Evolutionary conservation across 441 rosid species (phyloP).

Genomic region (Capsella rubella): DNA sequence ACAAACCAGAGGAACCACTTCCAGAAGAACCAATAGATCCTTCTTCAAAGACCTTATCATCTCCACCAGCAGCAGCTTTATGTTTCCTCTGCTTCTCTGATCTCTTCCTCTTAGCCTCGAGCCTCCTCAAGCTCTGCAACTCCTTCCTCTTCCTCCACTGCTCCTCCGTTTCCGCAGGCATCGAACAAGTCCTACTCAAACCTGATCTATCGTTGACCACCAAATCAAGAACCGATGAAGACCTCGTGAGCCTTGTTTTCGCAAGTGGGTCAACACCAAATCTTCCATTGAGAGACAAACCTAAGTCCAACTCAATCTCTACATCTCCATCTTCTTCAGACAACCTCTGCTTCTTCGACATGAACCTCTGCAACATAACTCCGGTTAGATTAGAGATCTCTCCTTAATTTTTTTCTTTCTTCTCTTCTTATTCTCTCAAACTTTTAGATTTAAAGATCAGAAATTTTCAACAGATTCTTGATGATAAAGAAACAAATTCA

Average conservation of each 20-base stretch:
- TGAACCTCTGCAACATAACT: slow-evolving; percentile 58
- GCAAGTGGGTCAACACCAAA: slow-evolving; percentile 84
- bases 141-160: slow-evolving; percentile 84
- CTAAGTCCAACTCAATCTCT: slow-evolving; percentile 75
- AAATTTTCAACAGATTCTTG: slow-evolving; percentile 9
- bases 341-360: slow-evolving; percentile 41
- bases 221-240: slow-evolving; percentile 73
- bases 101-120: slow-evolving; percentile 89
- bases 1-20: slow-evolving; percentile 47
- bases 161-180: slow-evolving; percentile 74
- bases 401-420: slow-evolving; percentile 16
- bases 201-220: slow-evolving; percentile 51
- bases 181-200: slow-evolving; percentile 66
- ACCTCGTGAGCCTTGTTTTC: slow-evolving; percentile 53
- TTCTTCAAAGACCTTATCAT: slow-evolving; percentile 47
- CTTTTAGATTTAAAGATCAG: slow-evolving; percentile 13
- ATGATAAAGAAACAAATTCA: slow-evolving; percentile 5
- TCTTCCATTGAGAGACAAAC: slow-evolving; percentile 79
- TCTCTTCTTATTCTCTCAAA: slow-evolving; percentile 33
- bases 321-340: slow-evolving; percentile 46
- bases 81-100: slow-evolving; percentile 69
- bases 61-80: slow-evolving; percentile 37
- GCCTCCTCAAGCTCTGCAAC: slow-evolving; percentile 73
- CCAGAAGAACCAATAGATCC: slow-evolving; percentile 44
- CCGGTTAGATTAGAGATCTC: slow-evolving; percentile 28